These are phyloP conservation scores for Incumbomyces delicatus DNA, from an alignment of 2,329 filamentous ascomycete species.

Conservation along the genomic window DNA sequence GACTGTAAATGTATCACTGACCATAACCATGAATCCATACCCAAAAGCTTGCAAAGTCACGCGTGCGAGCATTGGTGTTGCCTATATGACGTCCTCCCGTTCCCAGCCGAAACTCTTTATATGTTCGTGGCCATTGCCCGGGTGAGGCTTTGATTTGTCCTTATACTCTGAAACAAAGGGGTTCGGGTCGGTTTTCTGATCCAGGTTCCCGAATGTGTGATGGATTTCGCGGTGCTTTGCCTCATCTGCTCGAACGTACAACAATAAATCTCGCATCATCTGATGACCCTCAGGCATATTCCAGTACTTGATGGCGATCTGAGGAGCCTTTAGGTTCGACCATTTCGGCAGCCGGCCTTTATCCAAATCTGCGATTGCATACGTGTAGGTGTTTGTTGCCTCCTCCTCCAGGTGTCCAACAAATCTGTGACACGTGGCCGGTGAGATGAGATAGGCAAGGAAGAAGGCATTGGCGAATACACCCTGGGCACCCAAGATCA, in stretches of 20 bases:
- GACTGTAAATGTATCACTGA: too few relatives aligned
- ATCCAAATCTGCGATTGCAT: conserved; percentile 79
- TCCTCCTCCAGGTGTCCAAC: conserved; percentile 97
- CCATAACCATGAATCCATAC: too few relatives aligned
- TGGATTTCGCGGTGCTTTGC: conserved; percentile 90
- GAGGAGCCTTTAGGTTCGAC: conserved; percentile 67
- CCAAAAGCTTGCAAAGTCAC: too few relatives aligned
- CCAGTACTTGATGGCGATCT: conserved; percentile 89
- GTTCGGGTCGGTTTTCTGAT: conserved; percentile 80
- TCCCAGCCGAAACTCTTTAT: conserved; percentile 70
- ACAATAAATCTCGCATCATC: conserved; percentile 74
- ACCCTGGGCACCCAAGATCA: conserved; percentile 86
- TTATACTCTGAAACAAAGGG: conserved; percentile 81
- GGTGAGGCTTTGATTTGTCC: conserved; percentile 56
- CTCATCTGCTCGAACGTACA: conserved; percentile 86
- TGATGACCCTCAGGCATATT: conserved; percentile 76
- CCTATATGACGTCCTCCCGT: conserved; percentile 61
- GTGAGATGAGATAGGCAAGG: conserved; percentile 74
- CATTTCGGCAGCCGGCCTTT: conserved; percentile 74
- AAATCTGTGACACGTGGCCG: conserved; percentile 84
- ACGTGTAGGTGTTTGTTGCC: conserved; percentile 88
- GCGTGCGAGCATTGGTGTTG: too few relatives aligned
- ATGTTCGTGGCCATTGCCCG: conserved; percentile 56
- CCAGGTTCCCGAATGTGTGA: conserved; percentile 81
- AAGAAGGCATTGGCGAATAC: conserved; percentile 97